Evolutionary conservation across 2,329 filamentous ascomycete genomes (phyloP).

Genomic region (Mycosphaerelloides madeirae): DNA sequence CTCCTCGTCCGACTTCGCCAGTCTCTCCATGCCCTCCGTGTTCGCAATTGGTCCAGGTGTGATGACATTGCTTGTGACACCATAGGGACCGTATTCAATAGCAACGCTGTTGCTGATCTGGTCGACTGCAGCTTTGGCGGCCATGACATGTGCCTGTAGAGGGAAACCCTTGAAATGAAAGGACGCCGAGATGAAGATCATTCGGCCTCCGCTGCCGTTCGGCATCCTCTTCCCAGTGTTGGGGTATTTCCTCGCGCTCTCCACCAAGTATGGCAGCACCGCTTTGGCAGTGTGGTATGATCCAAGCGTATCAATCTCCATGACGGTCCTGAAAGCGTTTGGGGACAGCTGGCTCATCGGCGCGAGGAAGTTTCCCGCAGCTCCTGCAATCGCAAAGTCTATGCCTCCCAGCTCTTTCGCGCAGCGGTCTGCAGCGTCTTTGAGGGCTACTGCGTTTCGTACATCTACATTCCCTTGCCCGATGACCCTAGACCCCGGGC

Average conservation of each 20-base stretch:
- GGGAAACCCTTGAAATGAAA: slow-evolving; percentile 86
- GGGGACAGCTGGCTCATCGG: slow-evolving; percentile 74
- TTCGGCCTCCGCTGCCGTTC: slow-evolving; percentile 64
- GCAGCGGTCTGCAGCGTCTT: slow-evolving; percentile 72
- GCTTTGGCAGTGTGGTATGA: slow-evolving; percentile 95
- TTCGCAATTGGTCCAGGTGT: slow-evolving; percentile 79
- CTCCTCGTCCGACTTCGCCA: slow-evolving; percentile 33
- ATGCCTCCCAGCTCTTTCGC: slow-evolving; percentile 78
- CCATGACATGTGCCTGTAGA: slow-evolving; percentile 82
- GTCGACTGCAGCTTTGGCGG: slow-evolving; percentile 88
- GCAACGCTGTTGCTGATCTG: slow-evolving; percentile 73
- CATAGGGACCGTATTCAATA: slow-evolving; percentile 84
- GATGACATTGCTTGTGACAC: slow-evolving; percentile 83
- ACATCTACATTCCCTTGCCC: slow-evolving; percentile 75
- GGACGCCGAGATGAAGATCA: slow-evolving; percentile 84
- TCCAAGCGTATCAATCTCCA: slow-evolving; percentile 92
- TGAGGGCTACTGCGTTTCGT: slow-evolving; percentile 59
- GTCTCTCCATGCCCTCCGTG: slow-evolving; percentile 61
- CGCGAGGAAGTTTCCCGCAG: slow-evolving; percentile 91
- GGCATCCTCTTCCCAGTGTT: slow-evolving; percentile 49
- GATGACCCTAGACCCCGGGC: slow-evolving; percentile 75
- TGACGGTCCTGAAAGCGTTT: slow-evolving; percentile 92
- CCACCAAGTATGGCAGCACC: slow-evolving; percentile 72
- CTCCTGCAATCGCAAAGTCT: slow-evolving; percentile 91
- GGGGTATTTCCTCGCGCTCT: slow-evolving; percentile 62